Conservation (phyloP, 2,329 filamentous ascomycete species). For the Incumbomyces delicatus region DNA sequence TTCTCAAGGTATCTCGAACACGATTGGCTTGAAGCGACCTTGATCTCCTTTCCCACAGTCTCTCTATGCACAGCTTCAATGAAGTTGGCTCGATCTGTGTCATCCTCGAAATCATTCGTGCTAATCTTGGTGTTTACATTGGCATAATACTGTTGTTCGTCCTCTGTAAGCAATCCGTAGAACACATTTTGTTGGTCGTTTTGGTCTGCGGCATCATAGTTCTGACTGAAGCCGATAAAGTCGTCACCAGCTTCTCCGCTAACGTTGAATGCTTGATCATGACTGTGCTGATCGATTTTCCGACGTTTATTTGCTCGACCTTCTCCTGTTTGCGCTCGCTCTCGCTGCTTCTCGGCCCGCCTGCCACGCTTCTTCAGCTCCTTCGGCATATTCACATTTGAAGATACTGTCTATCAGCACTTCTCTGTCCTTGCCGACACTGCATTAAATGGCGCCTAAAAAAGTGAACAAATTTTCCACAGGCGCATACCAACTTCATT, state of each 20-base stretch:
- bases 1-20: slow-evolving; percentile 90
- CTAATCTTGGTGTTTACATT: slow-evolving; percentile 83
- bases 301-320: slow-evolving; percentile 31
- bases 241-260: slow-evolving; percentile 24
- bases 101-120: slow-evolving; percentile 70
- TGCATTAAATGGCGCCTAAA: no score
- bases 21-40: slow-evolving; percentile 89
- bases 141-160: slow-evolving; percentile 94
- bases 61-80: slow-evolving; percentile 77
- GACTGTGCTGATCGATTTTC: slow-evolving; percentile 23
- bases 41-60: slow-evolving; percentile 84
- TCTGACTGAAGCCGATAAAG: slow-evolving; percentile 30
- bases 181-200: slow-evolving; percentile 56
- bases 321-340: slow-evolving; percentile 27
- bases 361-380: slow-evolving; percentile 40
- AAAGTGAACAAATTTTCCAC: no score
- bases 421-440: no score
- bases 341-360: slow-evolving; percentile 28
- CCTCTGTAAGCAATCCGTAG: slow-evolving; percentile 83
- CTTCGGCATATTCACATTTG: slow-evolving; percentile 32
- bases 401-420: no score
- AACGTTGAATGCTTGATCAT: slow-evolving; percentile 9
- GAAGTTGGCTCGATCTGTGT: slow-evolving; percentile 62
- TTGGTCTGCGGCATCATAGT: slow-evolving; percentile 11
- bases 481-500: no score